Percentiles rank a stretch among this genome's conserved stretches.
Evolutionary conservation across 2,329 filamentous ascomycete species (phyloP).

Genomic region (Tolypocladium album): DNA sequence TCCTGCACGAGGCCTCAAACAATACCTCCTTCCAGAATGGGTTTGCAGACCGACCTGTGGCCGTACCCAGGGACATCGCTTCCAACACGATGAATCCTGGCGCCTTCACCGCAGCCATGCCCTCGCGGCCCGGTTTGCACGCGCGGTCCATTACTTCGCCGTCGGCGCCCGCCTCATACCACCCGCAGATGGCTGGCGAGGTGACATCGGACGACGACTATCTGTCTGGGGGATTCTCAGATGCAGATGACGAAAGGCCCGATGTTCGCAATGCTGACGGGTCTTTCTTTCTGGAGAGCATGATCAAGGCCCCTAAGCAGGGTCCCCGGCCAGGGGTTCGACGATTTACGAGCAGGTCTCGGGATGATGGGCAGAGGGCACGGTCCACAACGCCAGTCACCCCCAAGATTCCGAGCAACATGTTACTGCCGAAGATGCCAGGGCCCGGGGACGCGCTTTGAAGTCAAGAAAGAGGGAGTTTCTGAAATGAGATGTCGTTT

Average conservation of each 20-base stretch:
- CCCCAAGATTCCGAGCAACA: slow-evolving; percentile 26
- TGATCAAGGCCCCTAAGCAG: slow-evolving; percentile 48
- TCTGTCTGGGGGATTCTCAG: slow-evolving; percentile 65
- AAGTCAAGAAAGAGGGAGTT: background rate
- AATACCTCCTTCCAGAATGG: slow-evolving; percentile 80
- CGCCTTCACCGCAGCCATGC: slow-evolving; percentile 37
- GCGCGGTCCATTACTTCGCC: slow-evolving; percentile 79
- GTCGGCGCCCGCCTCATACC: slow-evolving; percentile 43
- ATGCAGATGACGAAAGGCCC: slow-evolving; percentile 54
- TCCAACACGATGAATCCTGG: slow-evolving; percentile 53
- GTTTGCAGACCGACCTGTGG: slow-evolving; percentile 62
- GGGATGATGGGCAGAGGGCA: slow-evolving; percentile 21
- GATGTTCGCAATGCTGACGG: slow-evolving; percentile 27
- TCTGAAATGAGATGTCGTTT: background rate
- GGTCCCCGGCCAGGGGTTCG: slow-evolving; percentile 36
- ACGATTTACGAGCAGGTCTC: slow-evolving; percentile 19
- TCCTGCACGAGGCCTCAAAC: slow-evolving; percentile 75
- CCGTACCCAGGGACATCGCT: slow-evolving; percentile 48
- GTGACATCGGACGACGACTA: slow-evolving; percentile 69
- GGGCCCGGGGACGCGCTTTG: slow-evolving; percentile 25
- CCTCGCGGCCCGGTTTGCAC: slow-evolving; percentile 58
- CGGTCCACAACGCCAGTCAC: slow-evolving; percentile 27
- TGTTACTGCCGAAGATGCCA: slow-evolving; percentile 19
- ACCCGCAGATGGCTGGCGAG: slow-evolving; percentile 42
- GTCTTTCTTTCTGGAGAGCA: slow-evolving; percentile 48